phyloP scores from a whole-genome alignment of 805 yeast genomes.

The Monosporozyma aquatica region DNA sequence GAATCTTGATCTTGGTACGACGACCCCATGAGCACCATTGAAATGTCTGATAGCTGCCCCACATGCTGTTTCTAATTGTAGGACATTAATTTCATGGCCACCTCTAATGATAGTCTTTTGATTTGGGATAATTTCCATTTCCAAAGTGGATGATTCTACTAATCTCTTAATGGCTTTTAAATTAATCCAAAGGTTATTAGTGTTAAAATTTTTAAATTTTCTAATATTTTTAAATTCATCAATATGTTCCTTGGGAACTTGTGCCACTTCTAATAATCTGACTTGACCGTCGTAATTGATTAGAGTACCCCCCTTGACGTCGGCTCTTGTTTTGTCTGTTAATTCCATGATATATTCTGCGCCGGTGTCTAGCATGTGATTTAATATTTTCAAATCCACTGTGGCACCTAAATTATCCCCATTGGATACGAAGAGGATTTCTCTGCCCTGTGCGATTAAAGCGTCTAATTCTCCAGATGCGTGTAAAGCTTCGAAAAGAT shows the following conservation, averaged over 20 bases:
- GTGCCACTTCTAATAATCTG: slow-evolving; percentile 81
- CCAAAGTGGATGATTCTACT: slow-evolving; percentile 71
- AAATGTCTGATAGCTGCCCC: slow-evolving; percentile 99
- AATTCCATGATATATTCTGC: slow-evolving; percentile 97
- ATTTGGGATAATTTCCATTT: slow-evolving; percentile 94
- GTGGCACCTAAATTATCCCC: slow-evolving; percentile 99
- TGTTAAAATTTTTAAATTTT: slow-evolving; percentile 96
- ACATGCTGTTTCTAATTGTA: slow-evolving; percentile 96
- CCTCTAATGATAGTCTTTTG: slow-evolving; percentile 64
- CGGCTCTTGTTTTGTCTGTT: slow-evolving; percentile 98
- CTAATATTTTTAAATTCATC: slow-evolving; percentile 97
- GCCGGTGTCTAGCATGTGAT: slow-evolving; percentile 85
- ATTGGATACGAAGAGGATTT: slow-evolving; percentile 87
- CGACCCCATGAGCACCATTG: slow-evolving; percentile 92
- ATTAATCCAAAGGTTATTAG: slow-evolving; percentile 96
- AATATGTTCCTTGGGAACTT: slow-evolving; percentile 96
- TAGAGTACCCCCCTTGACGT: slow-evolving; percentile 98
- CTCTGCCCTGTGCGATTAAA: slow-evolving; percentile 87
- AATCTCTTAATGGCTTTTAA: slow-evolving; percentile 88
- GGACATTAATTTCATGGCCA: slow-evolving; percentile 76
- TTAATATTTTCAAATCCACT: slow-evolving; percentile 80
- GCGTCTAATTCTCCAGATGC: slow-evolving; percentile 89
- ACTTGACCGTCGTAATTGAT: slow-evolving; percentile 93
- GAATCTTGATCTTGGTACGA: slow-evolving; percentile 96
- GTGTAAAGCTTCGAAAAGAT: slow-evolving; percentile 81